Evolutionary conservation across 2,329 filamentous ascomycete genomes (phyloP).

Genomic region (Capronia americana): DNA sequence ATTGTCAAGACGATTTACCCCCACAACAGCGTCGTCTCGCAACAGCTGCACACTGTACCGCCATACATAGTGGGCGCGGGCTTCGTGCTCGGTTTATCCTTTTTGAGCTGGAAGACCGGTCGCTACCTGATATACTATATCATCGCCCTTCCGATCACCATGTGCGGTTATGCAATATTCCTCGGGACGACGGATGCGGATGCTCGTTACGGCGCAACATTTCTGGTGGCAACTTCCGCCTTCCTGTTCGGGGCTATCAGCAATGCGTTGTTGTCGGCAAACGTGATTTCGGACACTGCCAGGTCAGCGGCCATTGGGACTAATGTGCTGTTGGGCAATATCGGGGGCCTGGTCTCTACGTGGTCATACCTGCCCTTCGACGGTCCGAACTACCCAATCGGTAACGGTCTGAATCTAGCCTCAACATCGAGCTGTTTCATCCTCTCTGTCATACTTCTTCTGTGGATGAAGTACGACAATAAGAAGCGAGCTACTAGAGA

Average conservation of each 20-base stretch:
- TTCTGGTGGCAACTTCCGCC: slow-evolving; percentile 69
- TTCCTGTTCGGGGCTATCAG: slow-evolving; percentile 69
- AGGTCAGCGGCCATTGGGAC: slow-evolving; percentile 70
- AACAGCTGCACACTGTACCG: slow-evolving; percentile 74
- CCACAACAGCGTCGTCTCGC: slow-evolving; percentile 60
- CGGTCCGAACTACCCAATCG: slow-evolving; percentile 70
- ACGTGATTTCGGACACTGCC: slow-evolving; percentile 74
- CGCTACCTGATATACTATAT: slow-evolving; percentile 67
- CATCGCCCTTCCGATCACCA: slow-evolving; percentile 65
- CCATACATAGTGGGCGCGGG: slow-evolving; percentile 72
- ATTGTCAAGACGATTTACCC: slow-evolving; percentile 74
- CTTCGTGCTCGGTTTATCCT: slow-evolving; percentile 68
- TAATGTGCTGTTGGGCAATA: slow-evolving; percentile 74
- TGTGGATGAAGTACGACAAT: slow-evolving; percentile 71
- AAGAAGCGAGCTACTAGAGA: slow-evolving; percentile 60
- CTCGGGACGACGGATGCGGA: slow-evolving; percentile 59
- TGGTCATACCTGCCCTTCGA: slow-evolving; percentile 72
- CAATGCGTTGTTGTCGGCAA: slow-evolving; percentile 72
- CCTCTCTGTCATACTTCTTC: slow-evolving; percentile 54
- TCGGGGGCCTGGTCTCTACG: slow-evolving; percentile 71
- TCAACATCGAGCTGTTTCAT: slow-evolving; percentile 64
- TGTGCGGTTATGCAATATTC: slow-evolving; percentile 75
- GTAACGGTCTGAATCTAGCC: slow-evolving; percentile 73
- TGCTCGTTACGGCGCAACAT: slow-evolving; percentile 73
- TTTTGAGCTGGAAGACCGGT: slow-evolving; percentile 67